Base-by-base conservation (phyloP, 768 basidiomycete species). In the Boletus tomentosulus region DNA sequence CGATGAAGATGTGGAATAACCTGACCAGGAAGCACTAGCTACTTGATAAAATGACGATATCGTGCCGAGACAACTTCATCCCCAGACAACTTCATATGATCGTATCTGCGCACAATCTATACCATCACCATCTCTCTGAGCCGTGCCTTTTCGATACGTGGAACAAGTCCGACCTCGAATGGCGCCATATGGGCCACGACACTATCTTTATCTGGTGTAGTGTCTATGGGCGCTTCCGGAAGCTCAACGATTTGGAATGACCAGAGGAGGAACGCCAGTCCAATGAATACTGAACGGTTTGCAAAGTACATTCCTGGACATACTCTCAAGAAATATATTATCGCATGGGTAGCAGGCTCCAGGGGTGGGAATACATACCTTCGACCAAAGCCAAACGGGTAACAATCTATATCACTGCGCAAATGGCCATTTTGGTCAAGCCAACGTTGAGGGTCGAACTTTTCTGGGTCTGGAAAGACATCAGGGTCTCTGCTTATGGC, bases 261-360 rank as follows among this genome's bases (percentile, higher is more conserved):
- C 83, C 84, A 86, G 6, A 84, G 73, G 2, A 83, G 66, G 15
- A 83, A 67, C 0, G 84, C 80, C 0, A 83, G 77, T 56, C 81
- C 82, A 42, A 86, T 71, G 62, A 81, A 85, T 0, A 87, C 68
- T 1, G 85, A 85, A 1, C 51, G 56, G 31, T 57, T 63, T 7
- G 64, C 85, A 24, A 87, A 75, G 63, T 83, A 75, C 59, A 78
- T 79, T 2, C 84, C 84, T 0, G 83, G 83, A 54, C 84, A 87
- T 1, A 85, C 75, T 37, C 84, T 79, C 13, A 19, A 1, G 12
- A 3, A 6, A 41, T n/a, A 24, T 24, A n/a, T 35, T 16, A 19
- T 3, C 19, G 6, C 12, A 12, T 5, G 27, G n/a, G 1, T 3
- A 5, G 31, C 31, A 33, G 11, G 31, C 12, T 33, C 31, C 2